Percentiles rank a stretch among this genome's conserved stretches.
phyloP scores from a whole-genome alignment of 345 rosid genomes.

The Camelina hispida region DNA sequence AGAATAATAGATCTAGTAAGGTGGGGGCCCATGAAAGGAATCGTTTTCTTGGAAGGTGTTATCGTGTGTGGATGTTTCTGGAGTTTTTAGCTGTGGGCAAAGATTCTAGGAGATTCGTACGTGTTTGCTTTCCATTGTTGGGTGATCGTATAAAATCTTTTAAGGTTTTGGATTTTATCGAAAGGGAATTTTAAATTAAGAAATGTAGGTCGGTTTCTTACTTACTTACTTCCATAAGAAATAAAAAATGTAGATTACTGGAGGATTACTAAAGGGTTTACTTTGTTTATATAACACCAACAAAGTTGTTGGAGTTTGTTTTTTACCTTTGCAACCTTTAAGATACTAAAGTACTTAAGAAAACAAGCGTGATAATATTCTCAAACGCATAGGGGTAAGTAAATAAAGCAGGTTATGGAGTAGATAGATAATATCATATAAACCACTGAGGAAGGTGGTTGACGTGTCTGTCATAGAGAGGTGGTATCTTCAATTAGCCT shows the following conservation, averaged over 20 bases:
- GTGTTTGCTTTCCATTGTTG: constrained; percentile 42
- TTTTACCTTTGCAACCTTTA: neutral
- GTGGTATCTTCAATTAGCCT: constrained; percentile 46
- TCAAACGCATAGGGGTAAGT: neutral
- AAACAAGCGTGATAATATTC: neutral
- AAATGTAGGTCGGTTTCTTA: neutral
- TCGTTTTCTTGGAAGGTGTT: constrained; percentile 17
- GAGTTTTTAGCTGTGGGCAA: constrained; percentile 13
- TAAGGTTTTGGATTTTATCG: neutral
- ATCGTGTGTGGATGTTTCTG: constrained; percentile 39
- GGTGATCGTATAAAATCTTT: neutral
- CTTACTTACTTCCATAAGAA: neutral
- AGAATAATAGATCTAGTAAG: constrained; percentile 28
- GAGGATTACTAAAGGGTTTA: neutral
- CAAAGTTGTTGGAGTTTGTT: neutral
- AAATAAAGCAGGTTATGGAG: neutral
- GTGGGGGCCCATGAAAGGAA: neutral
- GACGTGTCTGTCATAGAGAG: neutral
- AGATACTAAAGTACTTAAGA: too few relatives aligned
- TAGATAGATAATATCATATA: neutral
- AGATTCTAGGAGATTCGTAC: constrained; percentile 53
- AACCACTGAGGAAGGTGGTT: constrained; percentile 30
- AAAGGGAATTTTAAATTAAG: neutral
- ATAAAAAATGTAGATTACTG: neutral
- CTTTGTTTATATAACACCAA: neutral